Base-by-base conservation (phyloP, 345 rosid species). In the Arabidopsis suecica region DNA sequence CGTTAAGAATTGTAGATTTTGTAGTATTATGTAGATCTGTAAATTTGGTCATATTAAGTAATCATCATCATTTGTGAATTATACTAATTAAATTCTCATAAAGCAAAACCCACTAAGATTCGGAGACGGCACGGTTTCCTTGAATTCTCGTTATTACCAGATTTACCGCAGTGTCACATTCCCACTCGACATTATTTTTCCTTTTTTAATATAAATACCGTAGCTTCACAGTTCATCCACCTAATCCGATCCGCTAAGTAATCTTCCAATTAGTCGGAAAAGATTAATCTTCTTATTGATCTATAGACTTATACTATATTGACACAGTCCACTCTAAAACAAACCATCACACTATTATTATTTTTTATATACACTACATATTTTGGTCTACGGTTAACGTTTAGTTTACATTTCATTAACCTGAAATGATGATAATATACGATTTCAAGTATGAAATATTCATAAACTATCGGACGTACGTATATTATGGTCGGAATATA, bases 111-210 rank as follows among this genome's bases (percentile, higher is more conserved):
- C 68, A 65, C 77, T 77, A 32, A 65, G 81, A 65, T 57, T 71
- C 62, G 55, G 56, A 65, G 67, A 63, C 76, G 71, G 67, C 72
- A 65, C 22, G 42, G 56, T 65, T 77, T 65, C 61, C 53, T 77
- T 55, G 44, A 69, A 25, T 55, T 71, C 67, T 77, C 55, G 66
- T 55, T 54, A 63, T 44, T 71, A 71, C 48, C 81, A 55, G 61
- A 40, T 64, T 77, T 61, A 78, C 76, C 60, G 61, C 61, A 48
- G 63, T 48, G 76, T 70, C 67, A 78, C 73, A 65, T 71, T 71
- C 81, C 81, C 77, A 78, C 63, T 77, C 61, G 13, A 77, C 75
- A 69, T 7, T 47, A 13, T 28, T 51, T 23, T 28, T 7, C 6
- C 9, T 44, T 37, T 6, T 53, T 36, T 28, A 18, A 16, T 44